Conservation (phyloP, 2,329 filamentous ascomycete species). For the Colletotrichum tamarilloi region DNA sequence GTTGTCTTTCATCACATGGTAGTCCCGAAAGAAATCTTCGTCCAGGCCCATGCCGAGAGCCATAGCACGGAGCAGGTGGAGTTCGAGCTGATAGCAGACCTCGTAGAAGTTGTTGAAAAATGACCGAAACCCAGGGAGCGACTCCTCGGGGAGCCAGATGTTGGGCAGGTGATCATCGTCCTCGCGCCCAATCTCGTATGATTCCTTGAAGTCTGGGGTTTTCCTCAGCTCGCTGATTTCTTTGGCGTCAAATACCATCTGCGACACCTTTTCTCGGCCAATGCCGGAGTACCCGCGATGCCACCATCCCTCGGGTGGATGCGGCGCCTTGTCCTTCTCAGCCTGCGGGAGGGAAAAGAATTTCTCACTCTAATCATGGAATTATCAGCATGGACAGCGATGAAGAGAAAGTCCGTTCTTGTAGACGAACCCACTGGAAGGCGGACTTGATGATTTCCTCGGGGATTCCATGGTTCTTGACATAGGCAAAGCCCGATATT, state of each 20-base stretch:
- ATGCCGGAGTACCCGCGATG: constrained; percentile 50
- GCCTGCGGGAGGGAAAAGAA: constrained; percentile 47
- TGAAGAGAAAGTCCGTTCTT: too few species aligned
- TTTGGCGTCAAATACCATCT: constrained; percentile 46
- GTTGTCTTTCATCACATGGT: constrained; percentile 67
- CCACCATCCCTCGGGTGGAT: constrained; percentile 46
- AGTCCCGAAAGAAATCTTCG: constrained; percentile 40
- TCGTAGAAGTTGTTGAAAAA: constrained; percentile 54
- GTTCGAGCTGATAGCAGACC: constrained; percentile 52
- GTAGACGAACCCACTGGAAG: constrained; percentile 39
- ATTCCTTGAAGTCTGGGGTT: constrained; percentile 52
- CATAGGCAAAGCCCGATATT: constrained; percentile 47
- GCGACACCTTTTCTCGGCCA: constrained; percentile 49
- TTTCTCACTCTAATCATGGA: constrained; percentile 42
- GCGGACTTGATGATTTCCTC: constrained; percentile 49
- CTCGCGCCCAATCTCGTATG: constrained; percentile 51
- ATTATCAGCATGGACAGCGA: neutral
- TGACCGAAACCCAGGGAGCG: constrained; percentile 41
- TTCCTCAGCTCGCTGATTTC: constrained; percentile 40
- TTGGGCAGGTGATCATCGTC: constrained; percentile 44
- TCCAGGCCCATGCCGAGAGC: constrained; percentile 53
- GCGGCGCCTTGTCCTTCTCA: constrained; percentile 46
- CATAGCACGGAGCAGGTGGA: constrained; percentile 55
- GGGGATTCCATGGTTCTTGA: constrained; percentile 49
- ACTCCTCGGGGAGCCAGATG: constrained; percentile 42